Base-by-base conservation (phyloP, 768 basidiomycete species). In the Termitomyces sp. region DNA sequence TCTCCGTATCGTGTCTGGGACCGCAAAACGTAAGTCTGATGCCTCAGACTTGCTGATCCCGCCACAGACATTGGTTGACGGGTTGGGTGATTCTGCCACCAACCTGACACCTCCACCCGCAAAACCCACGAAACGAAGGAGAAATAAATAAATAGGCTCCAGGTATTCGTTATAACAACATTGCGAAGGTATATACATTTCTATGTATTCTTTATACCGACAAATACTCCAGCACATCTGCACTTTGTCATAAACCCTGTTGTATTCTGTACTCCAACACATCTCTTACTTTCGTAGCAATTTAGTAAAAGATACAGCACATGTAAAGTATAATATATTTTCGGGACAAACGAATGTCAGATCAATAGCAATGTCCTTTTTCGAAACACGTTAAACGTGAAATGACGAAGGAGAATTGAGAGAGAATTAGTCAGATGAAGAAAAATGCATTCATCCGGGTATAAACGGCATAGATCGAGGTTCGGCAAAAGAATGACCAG, bases 271-370 rank as follows among this genome's bases (percentile, higher is more conserved):
- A 44, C 26, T 42, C 39, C 53, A 26, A 41, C 22, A 18, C 26
- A 36, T 37, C 41, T 46, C 46, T 47, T 26, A n/a, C 22, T 27
- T 29, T 51, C 16, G 32, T 34, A 44, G 42, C 50, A 31, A 53
- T 55, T 36, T 56, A 31, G 49, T 58, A 58, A 50, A 53, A 49
- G 44, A 51, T 53, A 41, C 39, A 63, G 43, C 41, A 22, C 39
- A 56, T 63, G 62, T 63, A 63, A 63, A 63, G 54, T 63, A 61
- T 63, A 61, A 55, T 61, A 27, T 60, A 58, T 60, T 52, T 56
- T 42, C 24, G 47, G 29, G 55, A 27, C 26, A 51, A 52, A 52
- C 36, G 56, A 62, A 46, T 29, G 55, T 52, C 41, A 39, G 41
- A 46, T 29, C 37, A 47, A 18, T 56, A 52, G 10, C 41, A 32